These are phyloP conservation scores for Pseudodiploospora longispora DNA, from an alignment of 2,329 filamentous ascomycete species.

Conservation along the genomic window DNA sequence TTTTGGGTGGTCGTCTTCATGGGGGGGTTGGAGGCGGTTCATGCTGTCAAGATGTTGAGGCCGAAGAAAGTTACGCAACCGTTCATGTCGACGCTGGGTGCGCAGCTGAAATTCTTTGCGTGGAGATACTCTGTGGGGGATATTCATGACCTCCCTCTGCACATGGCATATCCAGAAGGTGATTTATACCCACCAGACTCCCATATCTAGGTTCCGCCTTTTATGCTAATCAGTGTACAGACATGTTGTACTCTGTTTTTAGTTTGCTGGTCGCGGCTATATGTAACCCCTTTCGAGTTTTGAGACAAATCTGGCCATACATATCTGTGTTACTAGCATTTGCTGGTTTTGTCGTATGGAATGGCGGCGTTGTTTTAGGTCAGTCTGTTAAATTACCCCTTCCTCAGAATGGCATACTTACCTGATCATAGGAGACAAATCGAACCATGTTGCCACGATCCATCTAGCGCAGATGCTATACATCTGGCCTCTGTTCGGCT, in stretches of 20 bases:
- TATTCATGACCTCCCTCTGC: slow-evolving; percentile 47
- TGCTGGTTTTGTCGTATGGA: slow-evolving; percentile 70
- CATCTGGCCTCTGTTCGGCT: slow-evolving; percentile 80
- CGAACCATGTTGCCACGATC: slow-evolving; percentile 83
- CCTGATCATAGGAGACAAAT: slow-evolving; percentile 65
- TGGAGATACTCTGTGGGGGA: slow-evolving; percentile 41
- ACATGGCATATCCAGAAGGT: slow-evolving; percentile 43
- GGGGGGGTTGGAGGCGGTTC: slow-evolving; percentile 50
- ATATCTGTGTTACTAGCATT: slow-evolving; percentile 61
- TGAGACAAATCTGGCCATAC: slow-evolving; percentile 48
- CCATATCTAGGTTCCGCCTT: no score
- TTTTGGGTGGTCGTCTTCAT: slow-evolving; percentile 86
- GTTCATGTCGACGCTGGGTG: slow-evolving; percentile 20
- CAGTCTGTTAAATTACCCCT: slow-evolving; percentile 16
- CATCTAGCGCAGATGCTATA: slow-evolving; percentile 93
- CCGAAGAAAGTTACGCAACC: slow-evolving; percentile 24
- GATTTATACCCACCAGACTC: slow-evolving; percentile 9
- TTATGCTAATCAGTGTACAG: slow-evolving; percentile 24
- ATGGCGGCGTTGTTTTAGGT: slow-evolving; percentile 87
- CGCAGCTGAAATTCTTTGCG: slow-evolving; percentile 29
- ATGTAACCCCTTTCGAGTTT: slow-evolving; percentile 37
- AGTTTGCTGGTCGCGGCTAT: slow-evolving; percentile 56
- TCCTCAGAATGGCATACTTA: background rate
- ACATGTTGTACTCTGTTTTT: slow-evolving; percentile 47
- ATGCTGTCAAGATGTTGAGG: slow-evolving; percentile 39